phyloP scores from a whole-genome alignment of 306 rosid species.

The Dicorynia guianensis region DNA sequence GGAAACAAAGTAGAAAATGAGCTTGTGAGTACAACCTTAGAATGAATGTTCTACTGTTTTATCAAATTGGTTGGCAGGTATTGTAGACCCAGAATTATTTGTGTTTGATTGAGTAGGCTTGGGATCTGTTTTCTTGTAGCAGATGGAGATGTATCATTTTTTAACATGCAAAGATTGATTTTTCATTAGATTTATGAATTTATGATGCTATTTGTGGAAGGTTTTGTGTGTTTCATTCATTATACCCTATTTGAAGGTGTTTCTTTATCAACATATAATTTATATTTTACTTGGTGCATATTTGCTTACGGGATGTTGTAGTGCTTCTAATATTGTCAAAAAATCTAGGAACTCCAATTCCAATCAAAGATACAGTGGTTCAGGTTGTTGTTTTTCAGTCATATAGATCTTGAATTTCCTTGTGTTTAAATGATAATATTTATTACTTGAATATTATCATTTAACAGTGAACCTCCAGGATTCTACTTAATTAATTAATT shows the following conservation, averaged over 20 bases:
- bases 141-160: neutral
- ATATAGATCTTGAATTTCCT: no score
- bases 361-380: no score
- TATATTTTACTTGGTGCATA: no score
- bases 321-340: no score
- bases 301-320: no score
- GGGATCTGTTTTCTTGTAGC: neutral
- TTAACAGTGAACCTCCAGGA: no score
- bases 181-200: neutral
- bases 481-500: no score
- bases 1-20: neutral
- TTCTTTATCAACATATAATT: neutral
- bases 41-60: constrained; percentile 2
- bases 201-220: neutral
- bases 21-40: constrained; percentile 4
- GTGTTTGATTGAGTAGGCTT: neutral
- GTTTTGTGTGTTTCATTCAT: neutral
- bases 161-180: neutral
- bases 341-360: no score
- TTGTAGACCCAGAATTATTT: neutral
- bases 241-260: neutral
- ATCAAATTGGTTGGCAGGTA: neutral
- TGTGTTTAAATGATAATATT: no score
- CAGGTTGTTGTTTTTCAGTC: no score
- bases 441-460: no score